These are phyloP conservation scores for Spergularia bocconei DNA, from an alignment of 148 eudicot species.

Conservation along the genomic window DNA sequence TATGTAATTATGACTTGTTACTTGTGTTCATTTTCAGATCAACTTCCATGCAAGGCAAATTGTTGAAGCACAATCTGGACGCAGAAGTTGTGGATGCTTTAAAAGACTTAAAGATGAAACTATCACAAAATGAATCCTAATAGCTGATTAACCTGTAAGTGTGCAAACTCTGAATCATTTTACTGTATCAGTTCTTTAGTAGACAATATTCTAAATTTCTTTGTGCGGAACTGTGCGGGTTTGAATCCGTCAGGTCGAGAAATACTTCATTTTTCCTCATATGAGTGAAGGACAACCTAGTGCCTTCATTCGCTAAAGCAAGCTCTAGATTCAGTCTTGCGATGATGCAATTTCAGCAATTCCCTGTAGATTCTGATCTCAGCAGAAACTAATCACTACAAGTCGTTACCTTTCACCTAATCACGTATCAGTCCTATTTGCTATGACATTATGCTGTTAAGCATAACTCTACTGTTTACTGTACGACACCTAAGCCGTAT, in stretches of 20 bases:
- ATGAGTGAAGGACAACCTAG: neutral
- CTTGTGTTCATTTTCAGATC: constrained; percentile 41
- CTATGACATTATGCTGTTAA: too few species aligned
- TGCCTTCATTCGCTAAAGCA: neutral
- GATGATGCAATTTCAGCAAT: too few species aligned
- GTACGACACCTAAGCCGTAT: neutral
- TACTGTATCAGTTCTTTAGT: neutral
- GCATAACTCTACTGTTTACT: too few species aligned
- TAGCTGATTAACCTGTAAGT: constrained; percentile 26
- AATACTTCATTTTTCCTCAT: neutral
- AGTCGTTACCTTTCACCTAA: neutral
- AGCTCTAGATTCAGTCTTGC: neutral
- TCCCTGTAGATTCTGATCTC: too few species aligned
- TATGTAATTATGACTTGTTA: too few species aligned
- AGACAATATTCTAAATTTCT: neutral
- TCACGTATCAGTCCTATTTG: too few species aligned
- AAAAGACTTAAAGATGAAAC: constrained; percentile 73
- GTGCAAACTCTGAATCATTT: neutral
- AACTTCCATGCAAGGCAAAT: constrained; percentile 80
- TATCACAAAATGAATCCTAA: constrained; percentile 45
- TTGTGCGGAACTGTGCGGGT: neutral
- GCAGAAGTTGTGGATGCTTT: constrained; percentile 84
- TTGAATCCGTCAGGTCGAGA: neutral
- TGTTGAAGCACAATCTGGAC: constrained; percentile 88
- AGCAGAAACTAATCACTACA: neutral